Evolutionary conservation across 2,329 filamentous ascomycete genomes (phyloP), one percentile per base, ranked within the genome.

Genomic region (Orbilia blumenaviensis): DNA sequence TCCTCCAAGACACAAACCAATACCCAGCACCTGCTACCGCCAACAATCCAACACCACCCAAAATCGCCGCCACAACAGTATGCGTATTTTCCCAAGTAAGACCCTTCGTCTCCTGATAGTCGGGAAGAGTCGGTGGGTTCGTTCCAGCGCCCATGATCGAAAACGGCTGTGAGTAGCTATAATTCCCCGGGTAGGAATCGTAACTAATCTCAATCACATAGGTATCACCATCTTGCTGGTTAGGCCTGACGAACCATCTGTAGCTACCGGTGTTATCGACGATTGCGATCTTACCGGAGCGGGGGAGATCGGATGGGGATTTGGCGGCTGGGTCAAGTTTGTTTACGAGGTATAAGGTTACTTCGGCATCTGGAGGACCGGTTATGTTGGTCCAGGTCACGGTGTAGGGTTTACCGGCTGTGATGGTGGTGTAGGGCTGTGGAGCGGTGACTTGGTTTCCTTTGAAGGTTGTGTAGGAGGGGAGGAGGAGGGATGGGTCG

Each of bases 371-470:
- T 10, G 56, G 36, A 3, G 56, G 32, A n/a, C 41, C 32, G 23
- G 56, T 61, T 7, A 61, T 61, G 56, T 61, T 46, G 6, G 56
- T 27, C 56, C 56, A 61, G 18, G 16, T n/a, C 2, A 61, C 21
- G 3, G 21, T 3, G 36, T 9, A 61, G 56, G 56, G 36, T 44
- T 42, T 42, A 21, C 38, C 56, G 36, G 18, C 27, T 10, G 21
- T 34, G 18, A 61, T 14, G 56, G 56, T 61, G 18, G 36, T 21
- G 12, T 14, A 44, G 56, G 56, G 9, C 3, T 7, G 3, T 29
- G 56, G 56, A 10, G 36, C n/a, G 23, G 41, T 61, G 56, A 61
- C 6, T 61, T 46, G 29, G 10, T 61, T 61, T 21, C 56, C 56
- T 18, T 21, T 14, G 38, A 61, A 61, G 23, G 36, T 42, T 6